These are phyloP conservation scores for Rubroboletus pulcherrimus DNA, from an alignment of 768 basidiomycete species.

Conservation along the genomic window DNA sequence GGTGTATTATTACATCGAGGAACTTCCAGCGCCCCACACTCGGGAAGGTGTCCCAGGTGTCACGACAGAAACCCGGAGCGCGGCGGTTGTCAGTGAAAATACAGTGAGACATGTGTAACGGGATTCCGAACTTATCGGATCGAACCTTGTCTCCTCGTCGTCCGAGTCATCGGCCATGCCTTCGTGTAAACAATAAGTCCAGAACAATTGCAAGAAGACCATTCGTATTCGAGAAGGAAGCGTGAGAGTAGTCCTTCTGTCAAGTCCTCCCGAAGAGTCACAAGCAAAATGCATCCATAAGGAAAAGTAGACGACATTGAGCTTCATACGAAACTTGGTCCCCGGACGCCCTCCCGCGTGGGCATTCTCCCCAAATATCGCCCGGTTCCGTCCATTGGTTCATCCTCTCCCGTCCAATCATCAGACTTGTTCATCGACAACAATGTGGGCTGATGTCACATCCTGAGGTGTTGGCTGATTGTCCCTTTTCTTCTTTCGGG, in stretches of 20 bases:
- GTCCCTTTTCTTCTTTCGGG: not conserved
- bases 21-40: not conserved
- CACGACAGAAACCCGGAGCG: not conserved
- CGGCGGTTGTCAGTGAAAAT: not conserved
- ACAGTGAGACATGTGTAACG: not conserved
- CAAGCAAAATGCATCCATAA: not conserved
- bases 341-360: not conserved
- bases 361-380: not conserved
- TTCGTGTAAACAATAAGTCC: not conserved
- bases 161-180: not conserved
- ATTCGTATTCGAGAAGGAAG: not conserved
- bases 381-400: not conserved
- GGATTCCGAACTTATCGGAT: not conserved
- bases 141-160: not conserved
- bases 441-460: not conserved
- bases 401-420: not conserved
- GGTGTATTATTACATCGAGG: not conserved
- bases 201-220: not conserved
- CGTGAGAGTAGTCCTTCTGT: not conserved
- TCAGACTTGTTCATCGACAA: not conserved
- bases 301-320: not conserved
- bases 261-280: not conserved
- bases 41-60: not conserved
- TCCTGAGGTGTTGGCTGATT: not conserved
- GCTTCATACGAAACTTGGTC: not conserved